These are phyloP conservation scores for Chrysanthemum lavandulifolium DNA, from an alignment of 129 eudicot species.

Conservation along the genomic window DNA sequence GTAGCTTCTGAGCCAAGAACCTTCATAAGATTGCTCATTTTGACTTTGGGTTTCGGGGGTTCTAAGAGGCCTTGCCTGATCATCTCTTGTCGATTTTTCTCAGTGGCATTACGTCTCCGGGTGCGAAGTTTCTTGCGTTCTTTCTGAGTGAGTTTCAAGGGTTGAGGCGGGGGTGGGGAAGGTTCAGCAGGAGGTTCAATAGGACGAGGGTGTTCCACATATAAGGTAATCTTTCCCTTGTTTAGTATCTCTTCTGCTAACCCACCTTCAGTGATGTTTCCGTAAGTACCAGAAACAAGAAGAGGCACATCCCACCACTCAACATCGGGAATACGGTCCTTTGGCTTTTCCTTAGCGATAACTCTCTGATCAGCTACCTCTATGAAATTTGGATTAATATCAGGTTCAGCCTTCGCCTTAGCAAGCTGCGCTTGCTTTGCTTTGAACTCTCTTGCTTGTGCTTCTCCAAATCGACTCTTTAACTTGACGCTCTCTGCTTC, in stretches of 20 bases:
- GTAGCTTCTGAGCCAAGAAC: constrained; percentile 90
- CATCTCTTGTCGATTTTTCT: constrained; percentile 90
- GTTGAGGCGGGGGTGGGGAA: constrained; percentile 96
- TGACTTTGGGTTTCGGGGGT: constrained; percentile 92
- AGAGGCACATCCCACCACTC: constrained; percentile 92
- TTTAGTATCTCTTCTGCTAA: constrained; percentile 49
- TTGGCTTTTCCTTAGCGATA: constrained; percentile 64
- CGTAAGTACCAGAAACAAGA: constrained; percentile 52
- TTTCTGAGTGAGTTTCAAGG: constrained; percentile 77
- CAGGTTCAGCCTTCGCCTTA: constrained; percentile 85
- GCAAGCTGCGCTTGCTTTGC: constrained; percentile 88
- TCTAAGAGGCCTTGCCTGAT: constrained; percentile 79
- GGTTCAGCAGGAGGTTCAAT: constrained; percentile 93
- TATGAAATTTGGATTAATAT: constrained; percentile 85
- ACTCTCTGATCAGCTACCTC: constrained; percentile 85
- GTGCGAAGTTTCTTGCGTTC: constrained; percentile 91
- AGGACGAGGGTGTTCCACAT: constrained; percentile 89
- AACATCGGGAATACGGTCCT: constrained; percentile 81
- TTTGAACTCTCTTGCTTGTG: constrained; percentile 80
- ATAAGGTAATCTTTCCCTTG: constrained; percentile 72
- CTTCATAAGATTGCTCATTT: constrained; percentile 96
- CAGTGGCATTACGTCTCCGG: constrained; percentile 72
- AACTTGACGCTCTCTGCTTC: constrained; percentile 73
- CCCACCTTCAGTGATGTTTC: constrained; percentile 40
- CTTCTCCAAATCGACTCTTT: constrained; percentile 92